Base-by-base conservation (phyloP, 345 rosid species). In the Citrus mangshanensis region DNA sequence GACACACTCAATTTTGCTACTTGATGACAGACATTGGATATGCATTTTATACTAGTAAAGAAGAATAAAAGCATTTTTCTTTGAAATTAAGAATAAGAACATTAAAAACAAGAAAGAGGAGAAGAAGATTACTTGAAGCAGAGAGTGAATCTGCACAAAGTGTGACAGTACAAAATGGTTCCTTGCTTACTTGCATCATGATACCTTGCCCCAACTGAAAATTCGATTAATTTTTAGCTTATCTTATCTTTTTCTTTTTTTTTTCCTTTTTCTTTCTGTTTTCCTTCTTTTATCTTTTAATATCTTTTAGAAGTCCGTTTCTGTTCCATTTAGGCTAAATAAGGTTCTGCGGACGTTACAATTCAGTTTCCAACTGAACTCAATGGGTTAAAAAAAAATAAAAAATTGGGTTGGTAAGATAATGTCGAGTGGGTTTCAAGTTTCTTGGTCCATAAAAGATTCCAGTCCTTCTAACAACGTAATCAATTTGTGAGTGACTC, bases 111-210 rank as follows among this genome's bases (percentile, higher is more conserved):
- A 38, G n/a, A 10, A 10, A 46, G 27, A 35, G 42, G 6, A 42
- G 9, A 14, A 64, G 55, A 78, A 81, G 77, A 80, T 82, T 80
- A 73, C 85, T 81, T 84, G 87, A 22, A 30, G 62, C 22, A 77
- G 82, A 67, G 80, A 40, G 75, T 71, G 84, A 82, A 78, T 80
- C 81, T 62, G 73, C 62, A 37, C 9, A 63, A 65, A 56, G 56
- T 63, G 70, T 63, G 59, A 46, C 70, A 25, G 22, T 49, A 21
- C 42, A 73, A 35, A 76, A 24, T 75, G 77, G 42, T 83, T 74
- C 88, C 76, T 82, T 86, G 77, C 85, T 84, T 86, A 38, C 32
- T 75, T 65, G 32, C 42, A 59, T 55, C n/a, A 5, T 38, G 79
- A 65, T 82, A 59, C 85, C 82, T 79, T 79, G 71, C 85, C 80